Evolutionary conservation across 2,329 filamentous ascomycete genomes (phyloP).

Genomic region (Apiospora phragmitis): DNA sequence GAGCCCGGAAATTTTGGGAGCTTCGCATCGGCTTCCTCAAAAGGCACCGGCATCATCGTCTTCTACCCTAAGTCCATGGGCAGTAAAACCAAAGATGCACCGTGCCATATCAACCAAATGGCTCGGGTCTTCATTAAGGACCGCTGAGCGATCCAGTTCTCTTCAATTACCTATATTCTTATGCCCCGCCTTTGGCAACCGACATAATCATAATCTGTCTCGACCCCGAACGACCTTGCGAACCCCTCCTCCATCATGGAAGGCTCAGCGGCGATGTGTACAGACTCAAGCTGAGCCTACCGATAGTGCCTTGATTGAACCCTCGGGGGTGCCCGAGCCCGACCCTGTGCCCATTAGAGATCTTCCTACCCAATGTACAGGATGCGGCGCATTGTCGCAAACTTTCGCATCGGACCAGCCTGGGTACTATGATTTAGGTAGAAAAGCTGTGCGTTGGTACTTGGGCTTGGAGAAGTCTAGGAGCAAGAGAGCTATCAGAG

Average conservation of each 20-base stretch:
- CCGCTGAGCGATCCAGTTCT: slow-evolving; percentile 36
- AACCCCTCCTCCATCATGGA: slow-evolving; percentile 22
- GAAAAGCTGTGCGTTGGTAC: slow-evolving; percentile 53
- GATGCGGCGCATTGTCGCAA: slow-evolving; percentile 67
- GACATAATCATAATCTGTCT: slow-evolving; percentile 9
- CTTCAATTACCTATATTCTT: slow-evolving; percentile 48
- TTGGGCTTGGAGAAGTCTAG: slow-evolving; percentile 35
- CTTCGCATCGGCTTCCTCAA: background rate
- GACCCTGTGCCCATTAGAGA: slow-evolving; percentile 18
- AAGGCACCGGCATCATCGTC: background rate
- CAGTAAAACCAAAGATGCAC: slow-evolving; percentile 39
- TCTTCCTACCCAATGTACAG: slow-evolving; percentile 60
- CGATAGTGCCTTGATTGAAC: background rate
- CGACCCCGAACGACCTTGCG: background rate
- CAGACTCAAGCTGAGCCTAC: slow-evolving; percentile 24
- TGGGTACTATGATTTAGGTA: slow-evolving; percentile 56
- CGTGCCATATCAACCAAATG: slow-evolving; percentile 43
- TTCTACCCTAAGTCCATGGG: background rate
- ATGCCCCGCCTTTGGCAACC: slow-evolving; percentile 43
- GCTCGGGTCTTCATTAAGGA: slow-evolving; percentile 43
- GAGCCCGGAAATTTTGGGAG: slow-evolving; percentile 1
- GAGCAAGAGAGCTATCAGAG: slow-evolving; percentile 13
- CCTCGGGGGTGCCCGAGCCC: slow-evolving; percentile 10
- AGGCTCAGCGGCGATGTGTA: slow-evolving; percentile 26
- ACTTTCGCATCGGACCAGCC: slow-evolving; percentile 50